Conservation (phyloP, 331 rosid species). For the Acacia pycnantha region DNA sequence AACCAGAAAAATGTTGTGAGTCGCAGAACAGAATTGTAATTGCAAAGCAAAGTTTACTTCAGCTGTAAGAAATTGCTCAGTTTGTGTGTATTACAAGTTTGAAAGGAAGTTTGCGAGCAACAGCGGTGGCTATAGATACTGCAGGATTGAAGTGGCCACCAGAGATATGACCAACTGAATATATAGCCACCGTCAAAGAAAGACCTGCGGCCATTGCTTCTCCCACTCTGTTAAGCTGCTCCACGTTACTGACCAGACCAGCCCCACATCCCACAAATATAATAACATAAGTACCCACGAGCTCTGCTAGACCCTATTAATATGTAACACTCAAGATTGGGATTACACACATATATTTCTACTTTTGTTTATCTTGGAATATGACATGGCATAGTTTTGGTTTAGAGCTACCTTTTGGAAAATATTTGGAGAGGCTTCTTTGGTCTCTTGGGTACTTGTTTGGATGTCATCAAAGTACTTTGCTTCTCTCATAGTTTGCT, state of each 20-base stretch:
- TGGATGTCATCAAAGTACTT: not conserved
- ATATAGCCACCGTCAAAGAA: slow-evolving; percentile 25
- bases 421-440: slow-evolving; percentile 16
- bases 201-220: slow-evolving; percentile 33
- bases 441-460: not conserved
- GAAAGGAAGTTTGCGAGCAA: slow-evolving; percentile 22
- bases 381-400: not conserved
- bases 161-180: slow-evolving; percentile 40
- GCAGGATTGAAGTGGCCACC: slow-evolving; percentile 47
- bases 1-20: not conserved
- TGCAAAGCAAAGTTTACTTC: not conserved
- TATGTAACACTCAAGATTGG: not conserved
- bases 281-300: slow-evolving; percentile 36
- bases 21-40: not conserved
- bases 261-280: slow-evolving; percentile 43
- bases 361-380: not conserved
- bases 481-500: slow-evolving; percentile 23
- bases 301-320: slow-evolving; percentile 33
- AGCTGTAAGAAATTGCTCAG: not conserved
- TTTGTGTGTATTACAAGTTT: slow-evolving; percentile 18
- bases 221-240: slow-evolving; percentile 26
- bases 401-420: slow-evolving; percentile 38
- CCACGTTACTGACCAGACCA: slow-evolving; percentile 29
- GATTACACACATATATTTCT: not conserved
- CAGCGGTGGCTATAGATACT: slow-evolving; percentile 33